phyloP scores from a whole-genome alignment of 1,139 yeast genomes.

The Meyerozyma smithsonii region DNA sequence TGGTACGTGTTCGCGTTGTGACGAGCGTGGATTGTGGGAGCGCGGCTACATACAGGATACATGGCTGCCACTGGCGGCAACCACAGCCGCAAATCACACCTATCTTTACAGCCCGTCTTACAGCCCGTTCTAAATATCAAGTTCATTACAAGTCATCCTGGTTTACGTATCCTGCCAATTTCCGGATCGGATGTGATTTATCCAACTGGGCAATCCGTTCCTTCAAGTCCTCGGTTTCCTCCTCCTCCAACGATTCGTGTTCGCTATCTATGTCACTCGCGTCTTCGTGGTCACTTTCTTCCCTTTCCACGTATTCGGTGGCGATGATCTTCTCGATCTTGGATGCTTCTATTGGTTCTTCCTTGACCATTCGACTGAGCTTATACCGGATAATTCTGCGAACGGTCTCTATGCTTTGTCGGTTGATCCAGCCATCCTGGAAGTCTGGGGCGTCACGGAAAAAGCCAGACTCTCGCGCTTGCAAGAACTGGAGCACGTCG shows the following conservation, averaged over 20 bases:
- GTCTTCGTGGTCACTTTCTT: constrained; percentile 19
- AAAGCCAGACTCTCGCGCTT: constrained; percentile 34
- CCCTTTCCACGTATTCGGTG: constrained; percentile 33
- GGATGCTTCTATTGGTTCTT: constrained; percentile 33
- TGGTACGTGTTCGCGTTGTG: constrained; percentile 4
- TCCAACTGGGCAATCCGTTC: constrained; percentile 14
- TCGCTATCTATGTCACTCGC: constrained; percentile 9
- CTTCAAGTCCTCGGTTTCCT: constrained; percentile 18
- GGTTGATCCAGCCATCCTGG: constrained; percentile 74
- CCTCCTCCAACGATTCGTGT: constrained; percentile 18
- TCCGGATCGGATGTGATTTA: constrained; percentile 7
- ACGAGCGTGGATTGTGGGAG: too few species aligned
- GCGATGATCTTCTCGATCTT: constrained; percentile 42
- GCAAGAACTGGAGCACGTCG: constrained; percentile 30
- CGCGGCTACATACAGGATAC: background rate
- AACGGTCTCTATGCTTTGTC: constrained; percentile 56
- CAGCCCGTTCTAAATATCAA: too few species aligned
- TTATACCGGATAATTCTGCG: constrained; percentile 73
- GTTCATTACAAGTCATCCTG: constrained; percentile 3
- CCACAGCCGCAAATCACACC: too few species aligned
- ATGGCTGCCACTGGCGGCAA: too few species aligned
- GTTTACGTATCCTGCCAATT: constrained; percentile 4
- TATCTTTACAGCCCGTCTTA: too few species aligned
- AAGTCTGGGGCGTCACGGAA: constrained; percentile 39
- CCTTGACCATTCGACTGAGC: constrained; percentile 48